These are phyloP conservation scores for Cadophora gregata DNA, from an alignment of 2,329 filamentous ascomycete species.

Conservation along the genomic window DNA sequence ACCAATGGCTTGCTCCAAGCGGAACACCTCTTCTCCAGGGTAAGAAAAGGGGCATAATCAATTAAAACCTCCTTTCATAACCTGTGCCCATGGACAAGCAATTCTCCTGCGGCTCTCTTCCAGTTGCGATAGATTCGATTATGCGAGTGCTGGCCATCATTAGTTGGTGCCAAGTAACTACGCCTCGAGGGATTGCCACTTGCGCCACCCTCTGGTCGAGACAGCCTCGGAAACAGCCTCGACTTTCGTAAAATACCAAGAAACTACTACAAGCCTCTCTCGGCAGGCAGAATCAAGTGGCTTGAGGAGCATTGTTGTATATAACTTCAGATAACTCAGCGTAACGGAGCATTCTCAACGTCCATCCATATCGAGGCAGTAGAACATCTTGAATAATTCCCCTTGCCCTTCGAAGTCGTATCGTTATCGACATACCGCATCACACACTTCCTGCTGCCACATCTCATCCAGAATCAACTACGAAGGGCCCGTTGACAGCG, in stretches of 20 bases:
- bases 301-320: constrained; percentile 1
- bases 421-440: background rate
- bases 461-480: background rate
- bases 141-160: background rate
- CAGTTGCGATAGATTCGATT: background rate
- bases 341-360: background rate
- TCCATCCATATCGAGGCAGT: background rate
- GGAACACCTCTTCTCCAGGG: no score
- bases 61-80: background rate
- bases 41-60: no score
- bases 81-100: background rate
- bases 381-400: background rate
- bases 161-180: background rate
- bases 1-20: no score
- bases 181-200: background rate
- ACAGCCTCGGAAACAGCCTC: constrained; percentile 10
- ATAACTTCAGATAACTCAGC: background rate
- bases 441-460: background rate
- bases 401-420: background rate
- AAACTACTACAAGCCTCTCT: constrained; percentile 10
- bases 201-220: background rate
- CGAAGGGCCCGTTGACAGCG: background rate
- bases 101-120: background rate
- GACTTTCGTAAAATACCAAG: constrained; percentile 4
- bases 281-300: constrained; percentile 2